Percentiles rank a stretch among this genome's conserved stretches.
Conservation (phyloP, 2,329 filamentous ascomycete genomes). For the Esteya vermicola region DNA sequence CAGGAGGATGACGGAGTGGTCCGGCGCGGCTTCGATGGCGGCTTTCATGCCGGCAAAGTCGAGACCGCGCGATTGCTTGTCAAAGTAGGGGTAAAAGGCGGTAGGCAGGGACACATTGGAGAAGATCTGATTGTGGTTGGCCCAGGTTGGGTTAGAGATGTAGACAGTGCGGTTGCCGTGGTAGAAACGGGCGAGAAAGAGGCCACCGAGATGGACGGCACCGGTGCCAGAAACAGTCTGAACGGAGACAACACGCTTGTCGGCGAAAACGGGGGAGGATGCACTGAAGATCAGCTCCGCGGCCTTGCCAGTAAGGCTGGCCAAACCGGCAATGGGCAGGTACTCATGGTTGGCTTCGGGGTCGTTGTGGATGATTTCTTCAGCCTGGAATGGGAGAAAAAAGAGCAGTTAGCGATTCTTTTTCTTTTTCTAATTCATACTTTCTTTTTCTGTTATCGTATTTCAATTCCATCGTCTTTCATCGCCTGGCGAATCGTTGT, state of each 20-base stretch:
- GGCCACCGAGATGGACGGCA: constrained; percentile 80
- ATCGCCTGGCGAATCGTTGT: background rate
- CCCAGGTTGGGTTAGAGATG: constrained; percentile 92
- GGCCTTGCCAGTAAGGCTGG: constrained; percentile 75
- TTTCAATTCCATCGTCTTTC: too few species aligned
- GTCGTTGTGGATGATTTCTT: constrained; percentile 76
- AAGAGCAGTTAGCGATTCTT: too few species aligned
- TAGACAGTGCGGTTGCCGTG: constrained; percentile 62
- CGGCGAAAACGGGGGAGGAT: constrained; percentile 66
- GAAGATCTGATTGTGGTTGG: constrained; percentile 98
- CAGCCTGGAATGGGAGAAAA: constrained; percentile 46
- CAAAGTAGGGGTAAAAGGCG: constrained; percentile 88
- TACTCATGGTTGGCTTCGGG: constrained; percentile 96
- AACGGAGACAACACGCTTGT: constrained; percentile 67
- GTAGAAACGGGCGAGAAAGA: constrained; percentile 93
- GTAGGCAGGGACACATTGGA: constrained; percentile 69
- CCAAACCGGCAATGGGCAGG: constrained; percentile 82
- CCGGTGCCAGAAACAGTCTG: constrained; percentile 98
- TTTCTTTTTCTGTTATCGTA: too few species aligned
- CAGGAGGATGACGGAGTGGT: constrained; percentile 74
- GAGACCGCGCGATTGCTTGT: constrained; percentile 72
- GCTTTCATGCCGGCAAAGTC: constrained; percentile 82
- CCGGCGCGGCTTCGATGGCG: constrained; percentile 54
- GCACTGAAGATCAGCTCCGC: constrained; percentile 77
- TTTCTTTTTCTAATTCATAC: too few species aligned